Base-by-base conservation (phyloP, 2,329 filamentous ascomycete species). In the Penicillium sp. region DNA sequence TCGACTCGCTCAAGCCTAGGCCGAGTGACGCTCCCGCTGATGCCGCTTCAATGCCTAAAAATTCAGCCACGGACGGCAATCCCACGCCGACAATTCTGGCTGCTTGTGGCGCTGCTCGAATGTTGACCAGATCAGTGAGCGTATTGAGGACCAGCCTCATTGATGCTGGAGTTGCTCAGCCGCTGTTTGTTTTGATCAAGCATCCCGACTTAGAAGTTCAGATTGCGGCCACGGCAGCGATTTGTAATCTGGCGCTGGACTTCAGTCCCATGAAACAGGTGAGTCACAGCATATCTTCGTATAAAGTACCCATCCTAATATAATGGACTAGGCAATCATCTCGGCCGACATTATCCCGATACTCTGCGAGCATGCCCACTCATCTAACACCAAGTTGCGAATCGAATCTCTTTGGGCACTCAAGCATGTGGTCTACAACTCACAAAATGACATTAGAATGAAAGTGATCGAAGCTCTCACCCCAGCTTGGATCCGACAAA, bases 241-340 rank as follows among this genome's bases (percentile, higher is more conserved):
- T 96, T 42, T 92, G 89, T 70, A 99, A 99, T 75, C 79, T 99
- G 53, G 86, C 96, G 6, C 83, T 93, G 51, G 92, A 96, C 65
- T 91, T 96, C 70, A 97, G 93, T 73, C 93, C 95, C 0, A 93
- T 97, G 87, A 89, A 92, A 76, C 88, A 92, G 75, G 92, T 94
- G 76, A 81, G 89, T 19, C 57, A 40, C n/a, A 37, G 19, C 10
- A 58, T 10, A 26, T 55, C 22, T 45, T 4, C 38, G 24, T 13
- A 37, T 59, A 35, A 24, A 28, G n/a, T 47, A 59, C 44, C 22
- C 15, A 13, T 26, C 42, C 60, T 71, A 58, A 69, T 49, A 22
- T 61, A 53, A 56, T 61, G 65, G 63, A 38, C 9, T 68, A 94
- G 88, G 83, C 88, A 47, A 87, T 97, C 37, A 84, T 91, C 7